These are phyloP conservation scores for Neonothopanus nambi DNA, from an alignment of 1,284 basidiomycete genomes.

Conservation along the genomic window DNA sequence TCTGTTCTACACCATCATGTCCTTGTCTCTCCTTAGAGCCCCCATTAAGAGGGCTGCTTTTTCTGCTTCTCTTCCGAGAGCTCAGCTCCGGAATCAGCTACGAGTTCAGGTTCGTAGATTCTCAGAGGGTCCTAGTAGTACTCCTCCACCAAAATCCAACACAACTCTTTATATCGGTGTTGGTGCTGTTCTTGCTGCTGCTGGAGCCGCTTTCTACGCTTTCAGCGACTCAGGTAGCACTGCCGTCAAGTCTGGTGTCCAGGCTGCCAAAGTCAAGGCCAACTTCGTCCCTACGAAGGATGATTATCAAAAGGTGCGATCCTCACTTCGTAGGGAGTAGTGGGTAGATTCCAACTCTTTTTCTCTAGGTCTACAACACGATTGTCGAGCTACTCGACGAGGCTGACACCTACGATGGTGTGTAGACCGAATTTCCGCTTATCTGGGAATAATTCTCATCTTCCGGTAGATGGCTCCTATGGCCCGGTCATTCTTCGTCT, in stretches of 20 bases:
- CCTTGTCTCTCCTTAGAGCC: slow-evolving; percentile 46
- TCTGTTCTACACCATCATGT: slow-evolving; percentile 38
- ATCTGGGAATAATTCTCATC: not conserved
- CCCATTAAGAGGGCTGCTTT: slow-evolving; percentile 45
- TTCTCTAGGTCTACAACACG: slow-evolving; percentile 77
- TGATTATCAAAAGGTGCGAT: slow-evolving; percentile 85
- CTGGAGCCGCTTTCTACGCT: slow-evolving; percentile 57
- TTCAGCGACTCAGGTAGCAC: slow-evolving; percentile 51
- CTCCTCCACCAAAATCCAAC: slow-evolving; percentile 46
- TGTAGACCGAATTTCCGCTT: slow-evolving; percentile 22
- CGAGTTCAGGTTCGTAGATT: slow-evolving; percentile 49
- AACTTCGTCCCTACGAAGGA: slow-evolving; percentile 71
- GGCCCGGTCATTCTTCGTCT: slow-evolving; percentile 91
- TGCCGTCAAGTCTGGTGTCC: slow-evolving; percentile 56
- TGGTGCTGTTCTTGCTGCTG: slow-evolving; percentile 48
- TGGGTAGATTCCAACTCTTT: slow-evolving; percentile 6
- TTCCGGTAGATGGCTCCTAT: slow-evolving; percentile 78
- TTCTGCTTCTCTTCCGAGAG: slow-evolving; percentile 32
- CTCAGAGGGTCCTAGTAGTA: slow-evolving; percentile 45
- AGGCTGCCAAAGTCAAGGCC: slow-evolving; percentile 59
- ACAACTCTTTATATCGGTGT: slow-evolving; percentile 56
- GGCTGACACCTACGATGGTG: slow-evolving; percentile 83
- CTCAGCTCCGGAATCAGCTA: slow-evolving; percentile 26
- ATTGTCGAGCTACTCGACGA: slow-evolving; percentile 79
- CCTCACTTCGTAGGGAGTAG: not conserved